A percentile compares a stretch with the other conserved stretches of the same genome.
These are phyloP conservation scores for Porogramme epimiltina DNA, from an alignment of 1,284 basidiomycete genomes.

Conservation along the genomic window DNA sequence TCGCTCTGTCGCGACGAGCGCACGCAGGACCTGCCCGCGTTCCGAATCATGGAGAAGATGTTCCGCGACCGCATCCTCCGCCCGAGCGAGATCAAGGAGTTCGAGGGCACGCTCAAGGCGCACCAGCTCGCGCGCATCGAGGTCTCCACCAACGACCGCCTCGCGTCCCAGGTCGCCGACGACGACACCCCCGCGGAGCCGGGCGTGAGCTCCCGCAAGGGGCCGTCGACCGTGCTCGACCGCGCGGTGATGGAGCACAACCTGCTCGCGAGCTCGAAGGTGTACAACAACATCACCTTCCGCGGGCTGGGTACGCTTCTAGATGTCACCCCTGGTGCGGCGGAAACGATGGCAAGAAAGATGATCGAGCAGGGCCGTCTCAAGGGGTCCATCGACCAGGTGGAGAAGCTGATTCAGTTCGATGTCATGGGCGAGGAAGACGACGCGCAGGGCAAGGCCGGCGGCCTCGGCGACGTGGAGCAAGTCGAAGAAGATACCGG, in stretches of 20 bases:
- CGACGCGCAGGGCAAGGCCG: slow-evolving; percentile 89
- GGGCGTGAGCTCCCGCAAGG: slow-evolving; percentile 72
- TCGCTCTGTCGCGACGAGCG: slow-evolving; percentile 95
- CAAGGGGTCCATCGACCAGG: slow-evolving; percentile 91
- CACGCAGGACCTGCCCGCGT: slow-evolving; percentile 75
- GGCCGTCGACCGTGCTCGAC: slow-evolving; percentile 94
- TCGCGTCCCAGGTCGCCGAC: slow-evolving; percentile 64
- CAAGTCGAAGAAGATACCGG: slow-evolving; percentile 84
- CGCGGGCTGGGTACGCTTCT: slow-evolving; percentile 83
- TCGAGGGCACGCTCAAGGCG: slow-evolving; percentile 84
- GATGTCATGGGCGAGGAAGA: slow-evolving; percentile 82
- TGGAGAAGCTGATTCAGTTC: slow-evolving; percentile 90
- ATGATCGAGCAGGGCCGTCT: slow-evolving; percentile 97
- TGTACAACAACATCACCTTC: slow-evolving; percentile 95
- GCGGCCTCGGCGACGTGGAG: slow-evolving; percentile 87
- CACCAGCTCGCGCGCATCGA: slow-evolving; percentile 94
- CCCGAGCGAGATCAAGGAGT: slow-evolving; percentile 85
- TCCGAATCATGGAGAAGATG: slow-evolving; percentile 95
- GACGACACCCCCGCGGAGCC: slow-evolving; percentile 47
- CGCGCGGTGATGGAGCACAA: slow-evolving; percentile 99
- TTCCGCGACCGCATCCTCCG: slow-evolving; percentile 96
- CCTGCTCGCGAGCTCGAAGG: slow-evolving; percentile 90
- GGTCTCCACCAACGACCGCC: slow-evolving; percentile 75
- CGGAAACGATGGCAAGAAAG: slow-evolving; percentile 91
- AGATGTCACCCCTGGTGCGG: slow-evolving; percentile 83